Evolutionary conservation across 768 basidiomycete genomes (phyloP).

Genomic region (Pseudohyphozyma bogoriensis): DNA sequence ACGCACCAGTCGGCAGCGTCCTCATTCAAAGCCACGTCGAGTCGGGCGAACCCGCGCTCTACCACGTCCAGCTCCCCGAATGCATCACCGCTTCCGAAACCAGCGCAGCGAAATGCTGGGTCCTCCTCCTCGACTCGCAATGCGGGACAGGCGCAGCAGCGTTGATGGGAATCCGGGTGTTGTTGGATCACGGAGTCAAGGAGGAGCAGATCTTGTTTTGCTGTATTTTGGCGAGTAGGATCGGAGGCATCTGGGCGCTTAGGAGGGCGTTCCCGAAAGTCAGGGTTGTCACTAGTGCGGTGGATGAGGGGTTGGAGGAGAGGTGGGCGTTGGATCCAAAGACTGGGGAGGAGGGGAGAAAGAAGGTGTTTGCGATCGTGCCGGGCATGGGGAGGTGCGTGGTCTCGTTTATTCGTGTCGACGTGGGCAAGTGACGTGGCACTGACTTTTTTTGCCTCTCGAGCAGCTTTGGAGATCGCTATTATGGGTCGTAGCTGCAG

Average conservation of each 20-base stretch:
- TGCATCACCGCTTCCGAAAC: constrained; percentile 54
- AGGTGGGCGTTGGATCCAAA: constrained; percentile 50
- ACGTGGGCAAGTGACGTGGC: too few relatives aligned
- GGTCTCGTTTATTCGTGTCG: too few relatives aligned
- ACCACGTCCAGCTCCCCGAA: constrained; percentile 68
- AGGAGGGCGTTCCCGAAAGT: constrained; percentile 63
- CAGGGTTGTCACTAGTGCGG: constrained; percentile 66
- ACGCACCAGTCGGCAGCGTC: constrained; percentile 76
- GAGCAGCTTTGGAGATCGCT: constrained; percentile 55
- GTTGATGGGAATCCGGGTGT: constrained; percentile 76
- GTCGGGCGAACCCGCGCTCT: constrained; percentile 76
- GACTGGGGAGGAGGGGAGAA: constrained; percentile 42
- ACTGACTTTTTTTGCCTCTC: too few relatives aligned
- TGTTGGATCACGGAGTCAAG: constrained; percentile 82
- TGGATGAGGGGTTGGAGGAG: constrained; percentile 68
- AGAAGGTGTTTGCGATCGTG: constrained; percentile 64
- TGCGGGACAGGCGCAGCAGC: constrained; percentile 79
- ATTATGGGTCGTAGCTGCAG: too few relatives aligned
- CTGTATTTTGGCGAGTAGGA: constrained; percentile 67
- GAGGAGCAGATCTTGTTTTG: constrained; percentile 45
- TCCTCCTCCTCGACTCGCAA: constrained; percentile 81
- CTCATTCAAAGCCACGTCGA: constrained; percentile 77
- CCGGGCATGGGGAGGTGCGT: constrained; percentile 85
- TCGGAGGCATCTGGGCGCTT: constrained; percentile 66
- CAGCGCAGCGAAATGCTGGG: constrained; percentile 59